Evolutionary conservation across 768 basidiomycete genomes (phyloP).

Genomic region (Boletus vermiculosoides): DNA sequence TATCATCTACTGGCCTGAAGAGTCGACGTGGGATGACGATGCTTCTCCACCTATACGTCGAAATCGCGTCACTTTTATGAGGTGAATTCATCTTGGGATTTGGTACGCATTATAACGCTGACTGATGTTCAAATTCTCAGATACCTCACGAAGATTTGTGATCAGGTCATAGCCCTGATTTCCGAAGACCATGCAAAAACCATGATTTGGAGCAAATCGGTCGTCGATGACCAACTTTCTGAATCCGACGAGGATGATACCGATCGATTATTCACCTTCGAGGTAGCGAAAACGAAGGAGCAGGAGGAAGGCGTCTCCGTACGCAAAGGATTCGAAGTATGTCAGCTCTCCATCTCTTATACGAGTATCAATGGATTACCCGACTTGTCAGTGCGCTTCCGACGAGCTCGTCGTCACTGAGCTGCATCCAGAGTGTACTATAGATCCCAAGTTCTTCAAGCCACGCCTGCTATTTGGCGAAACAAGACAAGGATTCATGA

Average conservation of each 20-base stretch:
- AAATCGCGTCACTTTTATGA: conserved; percentile 61
- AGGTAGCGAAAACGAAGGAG: conserved; percentile 55
- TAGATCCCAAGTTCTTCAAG: conserved; percentile 23
- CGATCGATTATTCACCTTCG: conserved; percentile 54
- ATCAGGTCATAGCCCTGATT: conserved; percentile 51
- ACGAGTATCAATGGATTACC: not conserved
- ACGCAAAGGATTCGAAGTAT: conserved; percentile 47
- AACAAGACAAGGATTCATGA: conserved; percentile 42
- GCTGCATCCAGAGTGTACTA: conserved; percentile 20
- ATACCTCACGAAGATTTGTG: conserved; percentile 57
- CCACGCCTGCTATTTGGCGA: conserved; percentile 42
- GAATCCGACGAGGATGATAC: conserved; percentile 39
- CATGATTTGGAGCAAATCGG: conserved; percentile 43
- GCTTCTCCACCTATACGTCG: conserved; percentile 45
- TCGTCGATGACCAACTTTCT: conserved; percentile 23
- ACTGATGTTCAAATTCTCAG: conserved; percentile 27
- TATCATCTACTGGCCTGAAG: conserved; percentile 63
- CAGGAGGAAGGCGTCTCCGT: conserved; percentile 51
- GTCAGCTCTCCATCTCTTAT: not conserved
- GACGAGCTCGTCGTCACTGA: conserved; percentile 19
- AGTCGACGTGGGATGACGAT: conserved; percentile 54
- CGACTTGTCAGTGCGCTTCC: conserved; percentile 10
- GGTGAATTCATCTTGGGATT: conserved; percentile 33
- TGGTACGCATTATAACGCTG: not conserved
- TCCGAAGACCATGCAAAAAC: conserved; percentile 45